phyloP scores from a whole-genome alignment of 345 rosid species.

The Syzygium aromaticum region DNA sequence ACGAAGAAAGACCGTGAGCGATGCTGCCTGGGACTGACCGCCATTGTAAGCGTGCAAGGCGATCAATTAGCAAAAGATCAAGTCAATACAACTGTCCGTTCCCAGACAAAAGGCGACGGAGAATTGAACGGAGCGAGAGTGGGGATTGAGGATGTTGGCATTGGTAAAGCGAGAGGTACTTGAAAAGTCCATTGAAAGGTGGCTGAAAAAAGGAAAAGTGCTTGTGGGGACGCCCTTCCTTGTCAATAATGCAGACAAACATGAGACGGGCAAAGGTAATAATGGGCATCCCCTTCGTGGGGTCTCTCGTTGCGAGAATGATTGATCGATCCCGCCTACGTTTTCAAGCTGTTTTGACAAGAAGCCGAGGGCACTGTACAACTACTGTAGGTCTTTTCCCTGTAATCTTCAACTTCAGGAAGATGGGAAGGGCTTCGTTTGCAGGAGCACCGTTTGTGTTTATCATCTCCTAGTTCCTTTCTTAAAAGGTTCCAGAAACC shows the following conservation, averaged over 20 bases:
- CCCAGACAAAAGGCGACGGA: background rate
- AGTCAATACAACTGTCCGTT: background rate
- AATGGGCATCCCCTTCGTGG: background rate
- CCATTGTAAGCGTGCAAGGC: background rate
- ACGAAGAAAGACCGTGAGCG: background rate
- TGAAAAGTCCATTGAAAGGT: background rate
- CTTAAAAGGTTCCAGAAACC: background rate
- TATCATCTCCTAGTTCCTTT: background rate
- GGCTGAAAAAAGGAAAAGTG: background rate
- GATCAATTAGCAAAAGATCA: background rate
- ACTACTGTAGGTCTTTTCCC: background rate
- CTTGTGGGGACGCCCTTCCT: background rate
- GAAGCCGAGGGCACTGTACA: background rate
- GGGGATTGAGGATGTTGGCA: background rate
- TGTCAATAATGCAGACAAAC: background rate
- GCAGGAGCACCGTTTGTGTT: background rate
- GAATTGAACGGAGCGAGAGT: background rate
- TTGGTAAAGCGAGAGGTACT: background rate
- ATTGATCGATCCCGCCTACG: background rate
- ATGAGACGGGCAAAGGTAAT: background rate
- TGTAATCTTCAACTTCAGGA: background rate
- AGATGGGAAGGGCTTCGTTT: background rate
- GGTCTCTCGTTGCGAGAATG: background rate
- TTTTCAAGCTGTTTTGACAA: background rate
- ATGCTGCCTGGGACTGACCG: background rate